A percentile compares a stretch with the other conserved stretches of the same genome.
These are phyloP conservation scores for Hansenula lynferdii DNA, from an alignment of 1,139 yeast genomes.

Conservation along the genomic window DNA sequence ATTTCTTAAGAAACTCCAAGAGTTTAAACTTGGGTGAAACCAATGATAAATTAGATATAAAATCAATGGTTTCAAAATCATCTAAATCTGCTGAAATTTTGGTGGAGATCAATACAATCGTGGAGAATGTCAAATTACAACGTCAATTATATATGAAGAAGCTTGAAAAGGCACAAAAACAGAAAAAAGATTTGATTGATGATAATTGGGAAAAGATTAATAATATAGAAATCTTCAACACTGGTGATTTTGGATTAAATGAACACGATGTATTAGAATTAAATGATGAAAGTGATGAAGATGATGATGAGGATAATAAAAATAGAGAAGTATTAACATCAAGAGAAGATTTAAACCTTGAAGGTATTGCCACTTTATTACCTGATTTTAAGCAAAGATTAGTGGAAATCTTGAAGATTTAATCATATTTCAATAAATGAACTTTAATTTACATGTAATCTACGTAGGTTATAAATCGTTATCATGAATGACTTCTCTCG, in stretches of 20 bases:
- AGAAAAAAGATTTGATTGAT: constrained; percentile 26
- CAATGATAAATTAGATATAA: constrained; percentile 34
- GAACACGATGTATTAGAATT: constrained; percentile 56
- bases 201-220: constrained; percentile 46
- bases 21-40: constrained; percentile 28
- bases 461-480: no score
- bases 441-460: no score
- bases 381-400: constrained; percentile 1
- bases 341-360: constrained; percentile 4
- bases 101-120: constrained; percentile 39
- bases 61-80: constrained; percentile 22
- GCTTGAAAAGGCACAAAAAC: constrained; percentile 22
- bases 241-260: constrained; percentile 54
- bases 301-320: constrained; percentile 8
- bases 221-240: constrained; percentile 38
- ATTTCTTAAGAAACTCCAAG: constrained; percentile 55
- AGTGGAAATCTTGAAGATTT: constrained; percentile 4
- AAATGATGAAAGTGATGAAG: constrained; percentile 32
- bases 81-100: constrained; percentile 32
- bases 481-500: not conserved
- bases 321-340: constrained; percentile 9
- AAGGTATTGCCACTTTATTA: not conserved
- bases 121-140: constrained; percentile 38
- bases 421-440: no score
- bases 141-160: constrained; percentile 31